A percentile compares a stretch with the other conserved stretches of the same genome.
Conservation (phyloP, 106 monocot species). For the Acanthochlamys bracteata region DNA sequence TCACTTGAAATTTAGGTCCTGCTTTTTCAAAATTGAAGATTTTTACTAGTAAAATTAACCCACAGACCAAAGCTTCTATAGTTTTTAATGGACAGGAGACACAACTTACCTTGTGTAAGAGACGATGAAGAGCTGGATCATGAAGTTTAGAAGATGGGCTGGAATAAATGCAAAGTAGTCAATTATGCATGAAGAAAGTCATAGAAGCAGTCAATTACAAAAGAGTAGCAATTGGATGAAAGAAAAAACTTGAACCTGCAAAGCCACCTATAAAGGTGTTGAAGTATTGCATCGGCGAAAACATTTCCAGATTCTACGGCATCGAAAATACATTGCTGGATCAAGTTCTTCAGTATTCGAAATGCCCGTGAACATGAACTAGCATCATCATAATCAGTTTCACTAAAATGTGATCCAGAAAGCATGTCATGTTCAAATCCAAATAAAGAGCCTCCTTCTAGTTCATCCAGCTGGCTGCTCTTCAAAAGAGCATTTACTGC, state of each 20-base stretch:
- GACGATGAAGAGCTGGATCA: conserved; percentile 89
- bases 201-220: neutral
- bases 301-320: conserved; percentile 84
- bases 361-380: conserved; percentile 69
- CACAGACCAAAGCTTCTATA: no score
- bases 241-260: conserved; percentile 82
- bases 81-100: no score
- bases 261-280: conserved; percentile 91
- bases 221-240: no score
- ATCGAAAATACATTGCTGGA: conserved; percentile 88
- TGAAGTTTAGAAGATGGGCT: conserved; percentile 94
- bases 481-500: conserved; percentile 94
- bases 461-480: conserved; percentile 87
- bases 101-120: conserved; percentile 68
- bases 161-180: conserved; percentile 6
- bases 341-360: conserved; percentile 74
- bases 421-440: conserved; percentile 46
- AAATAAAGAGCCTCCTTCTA: conserved; percentile 63
- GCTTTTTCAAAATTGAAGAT: no score
- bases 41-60: no score
- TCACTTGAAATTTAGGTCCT: no score
- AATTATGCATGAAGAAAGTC: conserved; percentile 11
- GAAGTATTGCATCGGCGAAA: conserved; percentile 89
- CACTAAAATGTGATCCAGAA: conserved; percentile 21
- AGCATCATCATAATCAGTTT: conserved; percentile 51